Conservation (phyloP, 225 moss, liverwort and hornwort species). For the Pleurozium schreberi region DNA sequence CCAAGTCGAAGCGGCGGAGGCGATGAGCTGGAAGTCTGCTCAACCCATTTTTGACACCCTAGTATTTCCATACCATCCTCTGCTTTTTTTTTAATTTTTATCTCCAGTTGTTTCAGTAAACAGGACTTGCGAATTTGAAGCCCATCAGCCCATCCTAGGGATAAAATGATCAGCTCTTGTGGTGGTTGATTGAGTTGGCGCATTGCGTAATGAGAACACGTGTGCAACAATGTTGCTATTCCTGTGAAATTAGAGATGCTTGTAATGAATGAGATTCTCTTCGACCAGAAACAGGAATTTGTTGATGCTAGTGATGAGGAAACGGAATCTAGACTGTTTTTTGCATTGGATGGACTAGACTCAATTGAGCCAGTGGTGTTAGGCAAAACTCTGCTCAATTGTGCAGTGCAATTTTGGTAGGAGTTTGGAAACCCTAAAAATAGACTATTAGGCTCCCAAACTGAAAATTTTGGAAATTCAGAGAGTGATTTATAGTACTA, state of each 20-base stretch:
- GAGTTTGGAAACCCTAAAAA: background rate
- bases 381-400: background rate
- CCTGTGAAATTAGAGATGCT: background rate
- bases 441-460: too few relatives aligned
- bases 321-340: background rate
- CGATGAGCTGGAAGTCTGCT: background rate
- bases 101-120: background rate
- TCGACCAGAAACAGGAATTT: background rate
- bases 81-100: too few relatives aligned
- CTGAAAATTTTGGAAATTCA: background rate
- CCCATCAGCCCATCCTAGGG: background rate
- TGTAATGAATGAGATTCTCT: background rate
- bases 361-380: background rate
- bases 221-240: background rate
- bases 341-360: background rate
- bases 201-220: background rate
- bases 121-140: background rate
- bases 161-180: background rate
- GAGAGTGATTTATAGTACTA: background rate
- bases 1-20: conserved; percentile 21
- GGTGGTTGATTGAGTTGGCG: background rate
- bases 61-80: background rate
- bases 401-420: background rate
- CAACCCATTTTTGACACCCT: conserved; percentile 18
- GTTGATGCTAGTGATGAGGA: background rate